Conservation (phyloP, 2,329 filamentous ascomycete species). For the Pyricularia sp. region DNA sequence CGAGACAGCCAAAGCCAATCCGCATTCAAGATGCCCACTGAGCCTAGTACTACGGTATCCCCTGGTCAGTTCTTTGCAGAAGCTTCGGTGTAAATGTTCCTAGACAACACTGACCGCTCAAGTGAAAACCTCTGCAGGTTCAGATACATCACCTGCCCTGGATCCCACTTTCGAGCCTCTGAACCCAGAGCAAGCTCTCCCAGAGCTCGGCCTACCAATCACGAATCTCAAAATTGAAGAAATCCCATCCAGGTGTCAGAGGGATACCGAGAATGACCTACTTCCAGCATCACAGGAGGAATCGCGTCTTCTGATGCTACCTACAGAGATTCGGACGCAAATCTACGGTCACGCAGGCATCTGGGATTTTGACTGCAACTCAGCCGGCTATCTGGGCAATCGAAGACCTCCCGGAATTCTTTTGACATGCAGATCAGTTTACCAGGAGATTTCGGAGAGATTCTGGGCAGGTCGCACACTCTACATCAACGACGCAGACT, state of each 20-base stretch:
- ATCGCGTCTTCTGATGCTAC: neutral
- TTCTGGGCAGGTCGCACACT: neutral
- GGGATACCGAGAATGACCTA: neutral
- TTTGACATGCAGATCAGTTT: neutral
- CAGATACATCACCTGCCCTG: neutral
- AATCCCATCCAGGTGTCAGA: neutral
- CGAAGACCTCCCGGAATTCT: neutral
- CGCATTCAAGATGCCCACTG: neutral
- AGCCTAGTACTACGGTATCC: neutral
- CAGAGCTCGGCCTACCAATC: neutral
- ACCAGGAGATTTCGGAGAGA: neutral
- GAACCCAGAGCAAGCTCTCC: neutral
- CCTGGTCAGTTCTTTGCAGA: neutral
- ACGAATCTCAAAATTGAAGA: neutral
- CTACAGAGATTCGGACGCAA: neutral
- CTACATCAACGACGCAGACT: neutral
- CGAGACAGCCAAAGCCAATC: neutral
- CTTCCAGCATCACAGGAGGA: neutral
- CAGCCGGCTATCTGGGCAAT: neutral
- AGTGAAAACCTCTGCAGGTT: neutral
- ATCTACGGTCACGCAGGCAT: neutral
- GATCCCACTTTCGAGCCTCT: neutral
- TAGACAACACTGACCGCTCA: neutral
- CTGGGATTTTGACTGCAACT: neutral
- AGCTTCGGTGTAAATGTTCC: neutral